Base-by-base conservation (phyloP, 2,329 filamentous ascomycete genomes). In the Metarhizium anisopliae region DNA sequence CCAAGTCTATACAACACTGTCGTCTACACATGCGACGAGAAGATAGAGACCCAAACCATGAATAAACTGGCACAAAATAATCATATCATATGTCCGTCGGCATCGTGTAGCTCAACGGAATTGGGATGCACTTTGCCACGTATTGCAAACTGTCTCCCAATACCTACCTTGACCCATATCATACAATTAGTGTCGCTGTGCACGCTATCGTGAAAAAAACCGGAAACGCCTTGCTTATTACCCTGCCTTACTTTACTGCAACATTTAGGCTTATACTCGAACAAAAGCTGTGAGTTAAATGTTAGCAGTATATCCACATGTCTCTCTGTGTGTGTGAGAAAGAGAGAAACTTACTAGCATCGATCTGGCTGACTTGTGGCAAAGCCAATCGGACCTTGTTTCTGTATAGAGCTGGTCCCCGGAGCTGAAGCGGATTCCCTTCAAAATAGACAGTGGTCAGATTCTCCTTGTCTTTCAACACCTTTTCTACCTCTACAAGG, bases 401-500 rank as follows among this genome's bases (percentile, higher is more conserved):
- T 66, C 94, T 79, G 72, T 99, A 99, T 59, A 96, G 73, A 1
- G 89, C 89, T n/a, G 89, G 88, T 4, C 82, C 83, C 55, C 80
- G 81, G 58, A 84, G 77, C 74, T 99, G 94, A 63, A 99, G 71
- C 30, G 92, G 93, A 65, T 95, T 96, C 1, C 91, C 92, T 68
- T 99, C 94, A 61, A 99, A 95, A 69, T 99, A 99, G 11, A 99
- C 93, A 1, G 94, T 96, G 58, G 86, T 84, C 62, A 97, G 72
- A 42, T 85, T 75, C 67, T 88, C 77, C 75, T 96, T 96, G 66
- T 94, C 87, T 53, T 74, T 79, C 60, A 99, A 72, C 63, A 89
- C 82, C 55, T 79, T 81, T 73, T 96, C 88, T 3, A 97, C 81
- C 66, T 97, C 92, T 47, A 78, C 77, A 65, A 97, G 95, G 67